Evolutionary conservation across 441 rosid genomes (phyloP).

Genomic region (Pelargonium myrrhifolium): DNA sequence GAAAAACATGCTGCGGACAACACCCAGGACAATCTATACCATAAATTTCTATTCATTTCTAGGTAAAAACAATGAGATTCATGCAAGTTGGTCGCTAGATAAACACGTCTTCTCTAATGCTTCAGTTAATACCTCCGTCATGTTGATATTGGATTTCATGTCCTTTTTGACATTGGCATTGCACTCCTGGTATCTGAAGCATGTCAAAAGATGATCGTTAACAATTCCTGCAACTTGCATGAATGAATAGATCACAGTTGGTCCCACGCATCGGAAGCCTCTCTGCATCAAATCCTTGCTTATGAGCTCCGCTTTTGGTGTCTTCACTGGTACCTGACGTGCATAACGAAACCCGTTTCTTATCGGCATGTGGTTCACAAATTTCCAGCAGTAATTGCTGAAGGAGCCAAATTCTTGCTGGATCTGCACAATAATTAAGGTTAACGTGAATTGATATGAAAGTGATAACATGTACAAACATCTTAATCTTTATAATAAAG

Average conservation of each 20-base stretch:
- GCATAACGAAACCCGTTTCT: constrained; percentile 56
- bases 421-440: constrained; percentile 33
- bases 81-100: constrained; percentile 19
- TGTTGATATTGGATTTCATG: constrained; percentile 18
- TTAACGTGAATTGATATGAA: background rate
- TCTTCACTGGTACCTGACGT: constrained; percentile 73
- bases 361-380: constrained; percentile 52
- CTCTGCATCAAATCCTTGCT: constrained; percentile 90
- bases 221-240: constrained; percentile 74
- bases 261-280: constrained; percentile 87
- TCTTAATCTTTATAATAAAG: too few species aligned
- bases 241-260: constrained; percentile 73
- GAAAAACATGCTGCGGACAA: too few species aligned
- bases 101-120: constrained; percentile 26
- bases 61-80: constrained; percentile 2
- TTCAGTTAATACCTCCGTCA: constrained; percentile 21
- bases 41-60: too few species aligned
- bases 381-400: constrained; percentile 70
- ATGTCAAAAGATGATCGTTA: constrained; percentile 65
- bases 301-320: constrained; percentile 74
- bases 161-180: constrained; percentile 22
- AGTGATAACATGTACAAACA: too few species aligned
- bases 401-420: constrained; percentile 80
- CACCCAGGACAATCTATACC: too few species aligned
- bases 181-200: constrained; percentile 71